Base-by-base conservation (phyloP, 305 asterid species). In the Ilex paraguariensis region DNA sequence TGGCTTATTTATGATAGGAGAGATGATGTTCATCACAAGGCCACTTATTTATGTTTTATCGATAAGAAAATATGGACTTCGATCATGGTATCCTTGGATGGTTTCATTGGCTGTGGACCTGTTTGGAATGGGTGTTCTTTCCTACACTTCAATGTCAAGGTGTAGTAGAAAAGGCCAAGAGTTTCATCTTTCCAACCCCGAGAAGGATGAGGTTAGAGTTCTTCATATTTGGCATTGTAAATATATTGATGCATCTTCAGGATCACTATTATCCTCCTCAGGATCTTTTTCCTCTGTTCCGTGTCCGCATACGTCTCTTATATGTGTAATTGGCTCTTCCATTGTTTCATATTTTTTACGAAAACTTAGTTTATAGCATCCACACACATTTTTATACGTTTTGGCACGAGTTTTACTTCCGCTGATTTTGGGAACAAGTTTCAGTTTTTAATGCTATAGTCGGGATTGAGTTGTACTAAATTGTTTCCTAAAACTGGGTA, bases 11-110 rank as follows among this genome's bases (percentile, higher is more conserved):
- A 70, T 92, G 70, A 82, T 78, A 15, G 95, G 97, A 54, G 98
- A 92, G 78, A 84, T 80, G 75, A 72, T 84, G 96, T 87, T 81
- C 70, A 77, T 92, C 69, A 58, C 87, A 65, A 90, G 97, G 70
- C 97, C 98, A 13, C 90, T 92, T 50, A 54, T 92, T 59, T 92
- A 89, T 49, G 97, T 90, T 50, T 59, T 85, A 78, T 70, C 90
- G 60, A 81, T 90, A 70, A 82, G 90, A 77, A 92, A 82, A 68
- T 85, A 75, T 49, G 94, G 97, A 56, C 65, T 72, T 3, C 82
- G 81, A 15, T 87, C 98, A n/a, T 92, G 98, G 97, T 80, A 80
- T 73, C 98, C 98, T 60, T 90, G 97, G 96, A 59, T 90, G 70
- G 70, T 87, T 65, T 90, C 97, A 3, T 74, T 87, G 76, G 70